Base-by-base conservation (phyloP, 1,139 yeast species). In the Candida sanyaensis region DNA sequence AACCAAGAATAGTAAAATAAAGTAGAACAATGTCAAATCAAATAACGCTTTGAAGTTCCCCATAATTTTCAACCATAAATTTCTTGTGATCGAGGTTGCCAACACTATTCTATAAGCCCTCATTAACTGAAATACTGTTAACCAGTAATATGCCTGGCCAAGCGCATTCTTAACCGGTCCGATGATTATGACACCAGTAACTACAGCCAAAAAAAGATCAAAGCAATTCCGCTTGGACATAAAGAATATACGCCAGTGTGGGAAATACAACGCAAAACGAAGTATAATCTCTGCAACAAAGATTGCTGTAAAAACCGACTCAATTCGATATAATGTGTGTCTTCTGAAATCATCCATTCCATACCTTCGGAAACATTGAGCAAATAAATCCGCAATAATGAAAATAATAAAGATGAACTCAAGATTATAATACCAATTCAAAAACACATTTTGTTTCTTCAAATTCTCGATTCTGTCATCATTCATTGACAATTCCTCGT, bases 31-130 rank as follows among this genome's bases (percentile, higher is more conserved):
- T 0, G 95, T 80, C 57, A 93, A 74, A 60, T 89, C 90, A 55
- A 83, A 67, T 43, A 93, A 78, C 28, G 88, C 84, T 45, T 72
- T 69, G 52, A 84, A 72, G 59, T 86, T 87, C 41, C 86, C 83
- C 63, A 89, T 75, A 13, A 90, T 88, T 43, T 78, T 76, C 13
- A 76, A 65, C 96, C 97, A 91, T 43, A 91, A 73, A 1, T 74
- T 75, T 45, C 88, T 73, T 0, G 91, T 80, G 46, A 82, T 79
- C 4, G 73, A 69, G 5, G 87, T 68, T 0, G 80, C 69, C 42
- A 81, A 65, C 1, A 89, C 86, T 10, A 87, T 79, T 49, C 98
- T 72, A 63, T 93, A 93, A 56, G 87, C 81, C 45, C 98, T 73
- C 53, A 81, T 66, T 27, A 91, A 71, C 55, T 88, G 96, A 60